These are phyloP conservation scores for Hanseniaspora lachancei DNA, from an alignment of 805 yeast genomes.

Conservation along the genomic window DNA sequence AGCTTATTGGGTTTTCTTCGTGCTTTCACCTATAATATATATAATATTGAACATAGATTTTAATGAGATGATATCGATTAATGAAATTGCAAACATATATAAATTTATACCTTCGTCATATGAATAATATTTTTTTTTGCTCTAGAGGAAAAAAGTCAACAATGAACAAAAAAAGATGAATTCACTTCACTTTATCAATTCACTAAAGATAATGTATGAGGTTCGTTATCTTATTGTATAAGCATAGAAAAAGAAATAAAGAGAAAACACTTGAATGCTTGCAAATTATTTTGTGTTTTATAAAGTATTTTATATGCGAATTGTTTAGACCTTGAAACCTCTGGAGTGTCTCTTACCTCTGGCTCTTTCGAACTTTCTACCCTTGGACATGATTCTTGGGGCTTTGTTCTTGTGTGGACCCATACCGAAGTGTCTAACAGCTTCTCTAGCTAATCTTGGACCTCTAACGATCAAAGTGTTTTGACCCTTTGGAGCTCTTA, in stretches of 20 bases:
- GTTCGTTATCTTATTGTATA: background rate
- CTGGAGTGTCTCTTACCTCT: conserved; percentile 99
- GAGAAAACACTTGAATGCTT: background rate
- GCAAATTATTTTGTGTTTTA: background rate
- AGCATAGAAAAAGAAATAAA: background rate
- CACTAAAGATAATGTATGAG: no score
- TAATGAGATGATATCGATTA: no score
- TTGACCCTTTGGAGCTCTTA: conserved; percentile 98
- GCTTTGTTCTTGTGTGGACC: conserved; percentile 99
- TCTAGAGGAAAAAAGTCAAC: background rate
- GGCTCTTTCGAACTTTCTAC: conserved; percentile 99
- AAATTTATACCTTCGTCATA: background rate
- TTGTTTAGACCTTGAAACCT: conserved; percentile 97
- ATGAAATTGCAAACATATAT: no score
- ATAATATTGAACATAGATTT: no score
- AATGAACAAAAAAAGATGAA: background rate
- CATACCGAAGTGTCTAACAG: conserved; percentile 98
- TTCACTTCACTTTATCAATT: background rate
- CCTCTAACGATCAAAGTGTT: conserved; percentile 98
- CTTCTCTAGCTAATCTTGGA: conserved; percentile 98
- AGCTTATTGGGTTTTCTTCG: no score
- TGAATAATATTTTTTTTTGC: background rate
- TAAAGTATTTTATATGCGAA: conserved; percentile 13
- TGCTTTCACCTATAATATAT: no score
- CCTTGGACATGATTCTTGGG: conserved; percentile 92